Conservation (phyloP, 352 stramenopile species). For the Hyaloperonospora arabidopsidis region DNA sequence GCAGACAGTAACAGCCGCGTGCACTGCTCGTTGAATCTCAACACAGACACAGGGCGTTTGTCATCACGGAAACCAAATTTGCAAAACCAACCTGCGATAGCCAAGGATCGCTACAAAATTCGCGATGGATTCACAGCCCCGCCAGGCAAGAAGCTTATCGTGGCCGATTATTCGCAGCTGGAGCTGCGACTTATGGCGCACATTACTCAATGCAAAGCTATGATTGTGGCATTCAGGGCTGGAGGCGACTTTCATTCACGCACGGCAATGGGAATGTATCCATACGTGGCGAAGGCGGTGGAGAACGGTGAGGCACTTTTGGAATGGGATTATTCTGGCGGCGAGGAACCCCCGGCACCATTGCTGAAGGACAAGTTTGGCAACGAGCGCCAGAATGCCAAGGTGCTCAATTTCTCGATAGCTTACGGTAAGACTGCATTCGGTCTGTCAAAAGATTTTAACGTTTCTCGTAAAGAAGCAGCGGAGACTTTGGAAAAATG, state of each 20-base stretch:
- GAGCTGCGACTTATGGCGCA: constrained; percentile 97
- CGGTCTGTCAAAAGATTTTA: constrained; percentile 90
- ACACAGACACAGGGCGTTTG: constrained; percentile 97
- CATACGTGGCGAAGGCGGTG: constrained; percentile 94
- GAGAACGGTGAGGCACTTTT: constrained; percentile 93
- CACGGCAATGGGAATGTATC: constrained; percentile 99
- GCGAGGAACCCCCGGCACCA: constrained; percentile 81
- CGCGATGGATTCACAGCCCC: constrained; percentile 89
- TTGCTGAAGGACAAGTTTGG: constrained; percentile 98
- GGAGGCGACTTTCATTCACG: constrained; percentile 91
- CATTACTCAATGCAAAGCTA: constrained; percentile 96
- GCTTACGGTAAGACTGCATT: constrained; percentile 99
- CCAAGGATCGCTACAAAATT: constrained; percentile 85
- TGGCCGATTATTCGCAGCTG: constrained; percentile 99
- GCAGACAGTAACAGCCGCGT: constrained; percentile 91
- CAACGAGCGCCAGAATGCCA: constrained; percentile 95
- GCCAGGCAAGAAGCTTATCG: constrained; percentile 94
- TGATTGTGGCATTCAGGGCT: constrained; percentile 95
- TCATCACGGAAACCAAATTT: constrained; percentile 96
- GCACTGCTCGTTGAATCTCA: constrained; percentile 98
- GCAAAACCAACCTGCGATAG: constrained; percentile 94
- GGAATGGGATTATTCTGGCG: constrained; percentile 95
- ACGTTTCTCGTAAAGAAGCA: constrained; percentile 71
- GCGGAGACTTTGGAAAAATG: constrained; percentile 90
- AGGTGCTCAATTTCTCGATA: constrained; percentile 99